Base-by-base conservation (phyloP, 768 basidiomycete species). In the Suillus plorans region DNA sequence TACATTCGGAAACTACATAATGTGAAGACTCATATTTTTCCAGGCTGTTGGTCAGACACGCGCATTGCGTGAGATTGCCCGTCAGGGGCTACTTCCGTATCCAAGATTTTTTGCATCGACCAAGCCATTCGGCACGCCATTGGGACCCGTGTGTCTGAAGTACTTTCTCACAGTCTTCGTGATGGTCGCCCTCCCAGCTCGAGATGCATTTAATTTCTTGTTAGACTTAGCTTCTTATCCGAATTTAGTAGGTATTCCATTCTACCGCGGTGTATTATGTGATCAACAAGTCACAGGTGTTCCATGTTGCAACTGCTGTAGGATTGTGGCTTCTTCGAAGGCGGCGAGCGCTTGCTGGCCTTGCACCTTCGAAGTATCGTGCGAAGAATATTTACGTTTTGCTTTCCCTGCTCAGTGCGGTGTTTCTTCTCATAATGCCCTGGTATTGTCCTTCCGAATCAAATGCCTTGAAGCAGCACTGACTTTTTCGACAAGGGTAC, bases 1-100 rank as follows among this genome's bases (percentile, higher is more conserved):
- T 3, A 3, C 22, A 52, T 28, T 18, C 31, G 25, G 6, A 14
- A 4, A 22, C 16, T 63, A 10, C 5, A 37, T 52, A 1, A 22
- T 22, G 28, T 9, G 6, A 39, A 36, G 16, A 34, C 16, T 39
- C 12, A 41, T 55, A 16, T 34, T 52, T 22, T 42, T 16, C 20
- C 42, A 73, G 71, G 72, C 78, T 47, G 74, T 83, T 62, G 82
- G 80, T 9, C 73, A 81, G 71, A 74, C 81, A 16, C 79, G 84
- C 45, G 73, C 84, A 55, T 75, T 85, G 36, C 80, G 84, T 28
- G 85, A 86, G 71, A 76, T 84, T 39, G 84, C 81, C 16, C 77
- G 85, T 57, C 84, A 85, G 73, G 84, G 84, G 13, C 73, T 86
- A 5, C 73, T 86, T 20, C 85, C 85, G 0, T 84, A 76, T 58